phyloP scores from a whole-genome alignment of 116 monocot genomes.

The Papilionanthe hybrid region DNA sequence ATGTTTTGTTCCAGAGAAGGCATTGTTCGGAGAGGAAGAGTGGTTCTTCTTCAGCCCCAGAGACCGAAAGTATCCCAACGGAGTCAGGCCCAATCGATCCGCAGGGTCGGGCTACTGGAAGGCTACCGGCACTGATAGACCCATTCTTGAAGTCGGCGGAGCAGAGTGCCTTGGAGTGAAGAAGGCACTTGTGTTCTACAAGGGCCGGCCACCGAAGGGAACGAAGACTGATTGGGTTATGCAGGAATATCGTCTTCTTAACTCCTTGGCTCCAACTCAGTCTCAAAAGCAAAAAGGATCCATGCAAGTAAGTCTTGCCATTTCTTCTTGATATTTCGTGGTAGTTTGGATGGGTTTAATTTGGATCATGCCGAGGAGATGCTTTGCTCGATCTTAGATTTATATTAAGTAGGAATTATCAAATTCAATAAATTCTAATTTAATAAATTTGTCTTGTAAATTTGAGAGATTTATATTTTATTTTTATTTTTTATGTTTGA shows the following conservation, averaged over 20 bases:
- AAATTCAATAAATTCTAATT: too few species aligned
- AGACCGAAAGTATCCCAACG: constrained; percentile 22
- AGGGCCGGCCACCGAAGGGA: constrained; percentile 22
- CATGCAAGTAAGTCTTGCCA: background rate
- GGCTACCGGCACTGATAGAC: constrained; percentile 31
- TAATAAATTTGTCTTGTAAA: too few species aligned
- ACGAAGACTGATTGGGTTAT: constrained; percentile 46
- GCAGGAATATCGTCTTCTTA: constrained; percentile 38
- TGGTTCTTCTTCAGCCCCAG: constrained; percentile 31
- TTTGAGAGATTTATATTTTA: too few species aligned
- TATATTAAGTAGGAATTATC: too few species aligned
- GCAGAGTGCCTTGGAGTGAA: constrained; percentile 20
- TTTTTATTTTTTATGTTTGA: too few species aligned
- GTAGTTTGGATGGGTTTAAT: background rate
- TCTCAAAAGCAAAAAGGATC: background rate
- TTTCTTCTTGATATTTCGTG: background rate
- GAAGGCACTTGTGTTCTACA: constrained; percentile 33
- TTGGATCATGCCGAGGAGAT: background rate
- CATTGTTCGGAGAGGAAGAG: constrained; percentile 22
- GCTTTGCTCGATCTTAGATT: too few species aligned
- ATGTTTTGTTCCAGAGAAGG: constrained; percentile 12
- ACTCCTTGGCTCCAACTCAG: background rate
- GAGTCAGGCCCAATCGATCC: constrained; percentile 17
- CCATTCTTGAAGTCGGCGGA: constrained; percentile 3
- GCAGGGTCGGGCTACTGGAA: constrained; percentile 23